A percentile compares a stretch with the other conserved stretches of the same genome.
Conservation (phyloP, 1,139 yeast species). For the Kurtzmaniella quercitrusa region DNA sequence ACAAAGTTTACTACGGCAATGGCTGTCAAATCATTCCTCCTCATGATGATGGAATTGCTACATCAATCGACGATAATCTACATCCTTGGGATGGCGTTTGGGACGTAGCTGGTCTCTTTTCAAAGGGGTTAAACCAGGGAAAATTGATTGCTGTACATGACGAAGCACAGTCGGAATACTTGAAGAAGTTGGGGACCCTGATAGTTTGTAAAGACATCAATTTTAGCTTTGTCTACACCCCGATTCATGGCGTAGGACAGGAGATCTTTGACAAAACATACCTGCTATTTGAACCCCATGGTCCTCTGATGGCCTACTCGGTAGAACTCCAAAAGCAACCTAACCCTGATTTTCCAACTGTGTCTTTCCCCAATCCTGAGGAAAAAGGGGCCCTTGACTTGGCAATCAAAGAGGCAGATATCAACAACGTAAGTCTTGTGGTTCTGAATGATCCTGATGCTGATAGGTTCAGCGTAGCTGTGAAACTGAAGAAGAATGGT, state of each 20-base stretch:
- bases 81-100: constrained; percentile 55
- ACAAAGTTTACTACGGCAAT: constrained; percentile 87
- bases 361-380: constrained; percentile 90
- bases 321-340: constrained; percentile 66
- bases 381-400: constrained; percentile 84
- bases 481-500: constrained; percentile 41
- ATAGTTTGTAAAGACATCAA: constrained; percentile 16
- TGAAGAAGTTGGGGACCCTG: constrained; percentile 26
- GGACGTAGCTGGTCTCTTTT: constrained; percentile 40
- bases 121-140: constrained; percentile 15
- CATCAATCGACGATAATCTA: constrained; percentile 55
- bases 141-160: constrained; percentile 24
- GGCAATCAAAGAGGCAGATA: constrained; percentile 58
- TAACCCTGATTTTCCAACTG: constrained; percentile 84
- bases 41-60: constrained; percentile 71
- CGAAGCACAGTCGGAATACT: constrained; percentile 32
- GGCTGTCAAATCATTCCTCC: constrained; percentile 98
- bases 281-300: constrained; percentile 10
- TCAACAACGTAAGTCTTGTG: constrained; percentile 46
- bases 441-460: constrained; percentile 97
- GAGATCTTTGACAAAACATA: constrained; percentile 36
- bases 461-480: constrained; percentile 79
- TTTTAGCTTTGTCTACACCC: constrained; percentile 72
- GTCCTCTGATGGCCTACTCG: constrained; percentile 12
- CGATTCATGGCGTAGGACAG: constrained; percentile 92